Evolutionary conservation across 2,329 filamentous ascomycete species (phyloP).

Genomic region (Sarocladium kiliense): DNA sequence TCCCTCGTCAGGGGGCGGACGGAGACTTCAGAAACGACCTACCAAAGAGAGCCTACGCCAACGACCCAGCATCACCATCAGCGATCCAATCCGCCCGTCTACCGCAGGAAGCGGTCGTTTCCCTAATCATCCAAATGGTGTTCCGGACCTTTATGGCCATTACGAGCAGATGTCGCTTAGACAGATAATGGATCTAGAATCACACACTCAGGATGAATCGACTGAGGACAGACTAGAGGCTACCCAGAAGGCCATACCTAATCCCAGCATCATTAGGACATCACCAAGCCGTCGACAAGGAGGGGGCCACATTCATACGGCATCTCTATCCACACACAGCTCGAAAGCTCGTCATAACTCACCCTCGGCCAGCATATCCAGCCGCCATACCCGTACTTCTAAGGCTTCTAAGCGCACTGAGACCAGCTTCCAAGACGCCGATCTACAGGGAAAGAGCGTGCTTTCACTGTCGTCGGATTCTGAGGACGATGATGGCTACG

Average conservation of each 20-base stretch:
- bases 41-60: slow-evolving; percentile 30
- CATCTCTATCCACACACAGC: neutral
- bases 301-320: neutral
- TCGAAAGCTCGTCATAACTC: neutral
- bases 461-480: slow-evolving; percentile 54
- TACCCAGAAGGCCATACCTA: slow-evolving; percentile 10
- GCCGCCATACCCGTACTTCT: slow-evolving; percentile 49
- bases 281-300: slow-evolving; percentile 14
- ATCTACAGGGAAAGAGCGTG: slow-evolving; percentile 50
- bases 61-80: slow-evolving; percentile 10
- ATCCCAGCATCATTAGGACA: slow-evolving; percentile 10
- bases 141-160: slow-evolving; percentile 51
- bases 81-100: slow-evolving; percentile 13
- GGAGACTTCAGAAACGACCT: slow-evolving; percentile 24
- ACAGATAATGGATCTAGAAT: slow-evolving; percentile 28
- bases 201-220: slow-evolving; percentile 15
- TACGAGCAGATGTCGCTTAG: slow-evolving; percentile 53
- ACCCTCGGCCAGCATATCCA: slow-evolving; percentile 44
- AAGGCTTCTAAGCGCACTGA: slow-evolving; percentile 45
- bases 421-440: slow-evolving; percentile 41
- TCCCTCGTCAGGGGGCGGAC: slow-evolving; percentile 18
- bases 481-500: slow-evolving; percentile 37
- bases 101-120: neutral
- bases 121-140: slow-evolving; percentile 26
- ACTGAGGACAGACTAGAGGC: slow-evolving; percentile 10